A percentile compares a stretch with the other conserved stretches of the same genome.
Conservation (phyloP, 176 grass and related monocot genomes). For the Hyparrhenia diplandra region DNA sequence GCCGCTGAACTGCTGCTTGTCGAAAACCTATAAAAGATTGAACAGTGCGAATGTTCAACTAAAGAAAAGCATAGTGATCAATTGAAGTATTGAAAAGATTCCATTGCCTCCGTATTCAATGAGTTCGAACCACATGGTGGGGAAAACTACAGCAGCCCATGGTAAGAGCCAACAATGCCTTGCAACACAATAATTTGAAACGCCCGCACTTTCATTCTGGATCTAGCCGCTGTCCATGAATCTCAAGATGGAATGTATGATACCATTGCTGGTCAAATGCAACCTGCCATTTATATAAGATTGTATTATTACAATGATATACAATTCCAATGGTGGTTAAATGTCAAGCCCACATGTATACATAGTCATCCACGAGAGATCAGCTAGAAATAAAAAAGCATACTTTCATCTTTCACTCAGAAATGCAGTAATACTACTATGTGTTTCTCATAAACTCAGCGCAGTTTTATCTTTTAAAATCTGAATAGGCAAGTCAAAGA, state of each 20-base stretch:
- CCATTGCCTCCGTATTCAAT: constrained; percentile 54
- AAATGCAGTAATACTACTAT: not conserved
- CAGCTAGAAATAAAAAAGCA: not conserved
- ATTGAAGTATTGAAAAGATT: not conserved
- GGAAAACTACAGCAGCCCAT: constrained; percentile 91
- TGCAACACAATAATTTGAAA: constrained; percentile 99
- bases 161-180: constrained; percentile 96
- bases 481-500: not conserved
- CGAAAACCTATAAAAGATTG: constrained; percentile 65
- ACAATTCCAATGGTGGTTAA: not conserved
- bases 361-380: not conserved
- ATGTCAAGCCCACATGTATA: not conserved
- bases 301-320: not conserved
- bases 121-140: constrained; percentile 99
- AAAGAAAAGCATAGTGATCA: not conserved
- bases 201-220: constrained; percentile 79
- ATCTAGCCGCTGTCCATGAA: constrained; percentile 76
- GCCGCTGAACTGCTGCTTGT: constrained; percentile 72
- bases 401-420: not conserved
- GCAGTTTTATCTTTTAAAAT: not conserved
- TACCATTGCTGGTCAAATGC: constrained; percentile 42
- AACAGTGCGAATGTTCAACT: not conserved
- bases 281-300: constrained; percentile 46
- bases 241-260: constrained; percentile 65
- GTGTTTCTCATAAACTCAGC: not conserved